Conservation (phyloP, 768 basidiomycete genomes). For the Boletus sensibilis region DNA sequence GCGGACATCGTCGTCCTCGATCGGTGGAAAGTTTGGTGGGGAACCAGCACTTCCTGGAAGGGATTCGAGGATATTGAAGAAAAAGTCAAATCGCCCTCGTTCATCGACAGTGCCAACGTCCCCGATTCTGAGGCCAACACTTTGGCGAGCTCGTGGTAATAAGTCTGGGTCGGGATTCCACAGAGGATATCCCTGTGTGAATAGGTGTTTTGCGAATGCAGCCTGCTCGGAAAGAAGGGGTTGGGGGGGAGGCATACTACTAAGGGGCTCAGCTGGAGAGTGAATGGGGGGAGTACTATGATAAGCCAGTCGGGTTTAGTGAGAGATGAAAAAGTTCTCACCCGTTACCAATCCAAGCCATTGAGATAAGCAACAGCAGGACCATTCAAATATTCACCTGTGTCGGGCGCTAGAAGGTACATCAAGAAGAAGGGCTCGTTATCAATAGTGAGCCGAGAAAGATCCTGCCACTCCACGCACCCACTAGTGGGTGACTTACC, state of each 20-base stretch:
- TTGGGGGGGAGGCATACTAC: neutral
- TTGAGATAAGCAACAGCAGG: neutral
- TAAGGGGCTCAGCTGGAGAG: neutral
- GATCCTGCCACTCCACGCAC: neutral
- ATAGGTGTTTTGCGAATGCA: neutral
- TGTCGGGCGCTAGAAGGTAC: neutral
- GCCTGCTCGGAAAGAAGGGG: neutral
- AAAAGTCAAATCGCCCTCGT: too few relatives aligned
- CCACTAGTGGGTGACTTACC: too few relatives aligned
- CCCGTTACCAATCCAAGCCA: neutral
- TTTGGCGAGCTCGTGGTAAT: too few relatives aligned
- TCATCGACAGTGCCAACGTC: too few relatives aligned
- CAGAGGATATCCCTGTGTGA: too few relatives aligned
- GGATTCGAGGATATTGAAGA: too few relatives aligned
- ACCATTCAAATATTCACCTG: neutral
- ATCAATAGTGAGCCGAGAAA: neutral
- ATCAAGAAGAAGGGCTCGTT: neutral
- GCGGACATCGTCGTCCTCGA: too few relatives aligned
- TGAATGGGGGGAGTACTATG: neutral
- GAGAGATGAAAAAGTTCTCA: neutral
- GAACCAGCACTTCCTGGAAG: too few relatives aligned
- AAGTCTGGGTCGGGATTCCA: too few relatives aligned
- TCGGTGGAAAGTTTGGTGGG: too few relatives aligned
- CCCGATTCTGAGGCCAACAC: too few relatives aligned
- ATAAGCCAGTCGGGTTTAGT: neutral